phyloP scores from a whole-genome alignment of 495 filamentous ascomycete species.

The Aspergillus cristatus region DNA sequence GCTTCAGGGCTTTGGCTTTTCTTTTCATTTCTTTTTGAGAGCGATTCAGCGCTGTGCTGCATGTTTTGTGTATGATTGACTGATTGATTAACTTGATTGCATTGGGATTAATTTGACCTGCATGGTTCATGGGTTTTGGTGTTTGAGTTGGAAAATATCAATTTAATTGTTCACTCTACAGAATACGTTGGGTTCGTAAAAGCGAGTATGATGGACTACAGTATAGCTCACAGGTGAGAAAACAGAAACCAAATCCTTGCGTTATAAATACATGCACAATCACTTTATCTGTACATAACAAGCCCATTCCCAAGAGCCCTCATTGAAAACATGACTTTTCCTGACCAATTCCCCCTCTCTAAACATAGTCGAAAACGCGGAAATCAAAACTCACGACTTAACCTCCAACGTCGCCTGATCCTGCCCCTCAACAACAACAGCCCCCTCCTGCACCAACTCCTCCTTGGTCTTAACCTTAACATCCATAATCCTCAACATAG shows the following conservation, averaged over 20 bases:
- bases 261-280: too few species aligned
- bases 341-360: too few species aligned
- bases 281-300: conserved; percentile 2
- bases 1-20: too few species aligned
- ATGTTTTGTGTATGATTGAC: conserved; percentile 1
- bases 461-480: conserved; percentile 58
- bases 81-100: conserved; percentile 3
- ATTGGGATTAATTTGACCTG: conserved; percentile 2
- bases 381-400: too few species aligned
- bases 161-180: conserved; percentile 3
- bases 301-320: conserved; percentile 12
- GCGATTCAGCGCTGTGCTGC: conserved; percentile 9
- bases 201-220: too few species aligned
- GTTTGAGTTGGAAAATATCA: conserved; percentile 12
- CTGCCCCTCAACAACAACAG: conserved; percentile 25
- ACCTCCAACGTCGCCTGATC: background rate
- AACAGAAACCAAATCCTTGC: too few species aligned
- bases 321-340: too few species aligned
- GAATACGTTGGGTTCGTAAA: too few species aligned
- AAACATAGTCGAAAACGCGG: too few species aligned
- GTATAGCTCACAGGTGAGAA: too few species aligned
- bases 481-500: conserved; percentile 76
- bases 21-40: too few species aligned
- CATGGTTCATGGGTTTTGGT: conserved; percentile 4
- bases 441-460: conserved; percentile 41